phyloP scores from a whole-genome alignment of 106 monocot genomes.

The Ottelia alismoides region DNA sequence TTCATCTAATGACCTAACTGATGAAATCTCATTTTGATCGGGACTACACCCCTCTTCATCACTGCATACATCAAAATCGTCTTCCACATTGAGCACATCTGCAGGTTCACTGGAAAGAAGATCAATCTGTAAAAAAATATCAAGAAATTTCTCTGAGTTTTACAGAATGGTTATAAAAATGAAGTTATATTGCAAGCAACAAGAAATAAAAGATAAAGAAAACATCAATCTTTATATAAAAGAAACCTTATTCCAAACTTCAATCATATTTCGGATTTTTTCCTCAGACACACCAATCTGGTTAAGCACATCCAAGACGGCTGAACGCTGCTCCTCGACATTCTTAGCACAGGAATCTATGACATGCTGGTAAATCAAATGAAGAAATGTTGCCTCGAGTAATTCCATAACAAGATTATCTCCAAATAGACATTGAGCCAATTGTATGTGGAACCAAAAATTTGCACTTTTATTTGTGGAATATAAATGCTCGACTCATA shows the following conservation, averaged over 20 bases:
- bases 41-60: not conserved
- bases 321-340: slow-evolving; percentile 65
- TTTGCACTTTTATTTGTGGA: too few relatives aligned
- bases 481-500: slow-evolving; percentile 14
- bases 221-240: not conserved
- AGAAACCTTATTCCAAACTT: slow-evolving; percentile 97
- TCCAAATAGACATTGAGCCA: too few relatives aligned
- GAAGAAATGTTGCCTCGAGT: too few relatives aligned
- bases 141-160: too few relatives aligned
- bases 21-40: not conserved
- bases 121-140: slow-evolving; percentile 63
- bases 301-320: slow-evolving; percentile 69
- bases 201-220: too few relatives aligned
- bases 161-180: too few relatives aligned
- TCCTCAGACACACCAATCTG: slow-evolving; percentile 86
- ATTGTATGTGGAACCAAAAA: too few relatives aligned
- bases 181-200: too few relatives aligned
- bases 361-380: slow-evolving; percentile 63
- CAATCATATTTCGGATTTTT: slow-evolving; percentile 84
- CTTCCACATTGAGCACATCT: too few relatives aligned
- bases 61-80: too few relatives aligned
- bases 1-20: not conserved
- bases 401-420: too few relatives aligned
- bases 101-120: slow-evolving; percentile 44
- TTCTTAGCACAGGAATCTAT: slow-evolving; percentile 76